A percentile compares a stretch with the other conserved stretches of the same genome.
These are phyloP conservation scores for Whalleya microplaca DNA, from an alignment of 2,329 filamentous ascomycete species.

Conservation along the genomic window DNA sequence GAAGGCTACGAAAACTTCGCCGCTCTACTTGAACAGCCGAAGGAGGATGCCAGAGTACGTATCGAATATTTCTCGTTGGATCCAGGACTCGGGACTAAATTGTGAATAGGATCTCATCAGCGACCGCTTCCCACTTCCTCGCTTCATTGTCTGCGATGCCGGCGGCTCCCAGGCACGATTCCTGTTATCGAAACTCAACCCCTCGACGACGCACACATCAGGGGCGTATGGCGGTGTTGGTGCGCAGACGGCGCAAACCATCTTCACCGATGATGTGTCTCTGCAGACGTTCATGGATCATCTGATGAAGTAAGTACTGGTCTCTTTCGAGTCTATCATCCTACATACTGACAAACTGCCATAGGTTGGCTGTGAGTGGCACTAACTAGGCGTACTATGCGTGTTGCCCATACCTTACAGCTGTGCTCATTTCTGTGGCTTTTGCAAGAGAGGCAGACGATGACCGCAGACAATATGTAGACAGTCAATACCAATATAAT, in stretches of 20 bases:
- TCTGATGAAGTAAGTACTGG: slow-evolving; percentile 84
- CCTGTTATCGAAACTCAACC: slow-evolving; percentile 94
- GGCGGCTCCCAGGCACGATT: slow-evolving; percentile 97
- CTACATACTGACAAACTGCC: slow-evolving; percentile 1
- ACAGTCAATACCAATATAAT: slow-evolving; percentile 10
- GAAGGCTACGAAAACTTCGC: slow-evolving; percentile 98
- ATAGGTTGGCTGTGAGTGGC: slow-evolving; percentile 64
- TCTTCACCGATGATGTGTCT: slow-evolving; percentile 98
- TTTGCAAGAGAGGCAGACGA: slow-evolving; percentile 3
- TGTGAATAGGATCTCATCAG: slow-evolving; percentile 81
- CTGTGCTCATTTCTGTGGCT: not conserved
- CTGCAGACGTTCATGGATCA: slow-evolving; percentile 99
- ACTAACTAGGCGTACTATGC: slow-evolving; percentile 52
- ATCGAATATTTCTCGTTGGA: slow-evolving; percentile 4
- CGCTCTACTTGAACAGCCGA: slow-evolving; percentile 83
- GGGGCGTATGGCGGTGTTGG: slow-evolving; percentile 89
- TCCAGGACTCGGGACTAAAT: slow-evolving; percentile 33
- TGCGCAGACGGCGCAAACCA: slow-evolving; percentile 88
- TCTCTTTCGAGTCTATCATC: not conserved
- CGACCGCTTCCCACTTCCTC: slow-evolving; percentile 95
- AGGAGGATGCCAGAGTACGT: slow-evolving; percentile 91
- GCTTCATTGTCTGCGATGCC: slow-evolving; percentile 98
- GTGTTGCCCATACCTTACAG: not conserved
- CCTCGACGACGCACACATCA: slow-evolving; percentile 93
- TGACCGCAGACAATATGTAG: slow-evolving; percentile 3